Evolutionary conservation across 257 asterid species (phyloP), one percentile per base, ranked within the genome.

Genomic region (Coffea canephora): DNA sequence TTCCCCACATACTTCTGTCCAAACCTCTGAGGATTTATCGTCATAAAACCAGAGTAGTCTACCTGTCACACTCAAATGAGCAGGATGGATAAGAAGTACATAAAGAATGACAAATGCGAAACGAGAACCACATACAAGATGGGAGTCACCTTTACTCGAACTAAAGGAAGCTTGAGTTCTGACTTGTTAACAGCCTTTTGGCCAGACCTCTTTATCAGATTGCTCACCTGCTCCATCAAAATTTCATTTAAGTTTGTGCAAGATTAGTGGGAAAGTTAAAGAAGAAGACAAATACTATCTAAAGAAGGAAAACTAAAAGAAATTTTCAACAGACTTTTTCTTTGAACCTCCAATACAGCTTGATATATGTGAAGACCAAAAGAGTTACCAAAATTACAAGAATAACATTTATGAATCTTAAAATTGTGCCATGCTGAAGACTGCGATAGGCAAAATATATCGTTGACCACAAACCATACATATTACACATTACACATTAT

Each of bases 1-100:
- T 95, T 95, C 46, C 99, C 99, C 41, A 95, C 99, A 83, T 91
- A 95, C 71, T 95, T 95, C 86, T 95, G 99, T 75, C 98, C 99
- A 72, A 95, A 93, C 77, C 93, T 88, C 85, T 95, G 99, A 69
- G 99, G 98, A 86, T 96, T 96, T 86, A 96, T 96, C 10, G 99
- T 93, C 98, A 93, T 96, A 85, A 90, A 94, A 59, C 98, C 99
- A 76, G 99, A 94, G 86, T 96, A 96, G 88, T 96, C 99, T 52
- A 96, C 99, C 99, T 96, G 87, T 66, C 74, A 73, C 76, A 86
- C 89, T 79, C 55, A 72, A 69, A 69, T 86, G 79, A 52, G 81
- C 74, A 68, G 66, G 74, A 68, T 62, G 82, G 57, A 73, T 41
- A 73, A 59, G 62, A 27, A 69, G 57, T 19, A 43, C 8, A 49